phyloP scores from a whole-genome alignment of 2,329 filamentous ascomycete genomes.

The Beauveria rudraprayagi region DNA sequence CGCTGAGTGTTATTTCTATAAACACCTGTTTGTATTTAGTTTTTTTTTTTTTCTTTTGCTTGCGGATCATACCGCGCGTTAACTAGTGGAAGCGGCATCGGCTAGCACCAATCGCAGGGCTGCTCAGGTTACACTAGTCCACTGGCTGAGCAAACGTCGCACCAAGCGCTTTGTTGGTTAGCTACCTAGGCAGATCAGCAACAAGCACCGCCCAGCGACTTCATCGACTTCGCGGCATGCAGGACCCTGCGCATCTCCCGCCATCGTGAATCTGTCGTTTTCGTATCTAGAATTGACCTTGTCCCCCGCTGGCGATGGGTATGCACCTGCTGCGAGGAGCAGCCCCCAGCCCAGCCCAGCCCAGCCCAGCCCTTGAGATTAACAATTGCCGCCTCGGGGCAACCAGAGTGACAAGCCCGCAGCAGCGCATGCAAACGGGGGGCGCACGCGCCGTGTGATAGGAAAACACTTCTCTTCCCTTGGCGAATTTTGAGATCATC shows the following conservation, averaged over 20 bases:
- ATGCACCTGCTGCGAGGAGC: neutral
- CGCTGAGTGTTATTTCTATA: no score
- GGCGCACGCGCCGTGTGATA: neutral
- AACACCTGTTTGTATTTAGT: no score
- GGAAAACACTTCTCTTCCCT: no score
- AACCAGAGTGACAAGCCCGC: neutral
- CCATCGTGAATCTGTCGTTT: neutral
- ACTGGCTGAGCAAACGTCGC: neutral
- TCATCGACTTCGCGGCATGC: neutral
- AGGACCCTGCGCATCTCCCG: neutral
- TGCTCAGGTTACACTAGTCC: neutral
- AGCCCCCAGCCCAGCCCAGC: neutral
- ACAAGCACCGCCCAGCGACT: neutral
- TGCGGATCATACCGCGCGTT: no score
- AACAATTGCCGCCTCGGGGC: neutral
- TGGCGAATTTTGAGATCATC: no score
- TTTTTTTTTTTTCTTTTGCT: no score
- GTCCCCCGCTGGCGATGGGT: neutral
- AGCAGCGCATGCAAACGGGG: neutral
- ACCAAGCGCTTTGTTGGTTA: neutral
- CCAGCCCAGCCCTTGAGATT: neutral
- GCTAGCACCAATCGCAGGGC: no score
- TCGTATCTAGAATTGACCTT: neutral
- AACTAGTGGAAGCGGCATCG: no score
- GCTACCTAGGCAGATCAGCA: neutral